Evolutionary conservation across 306 rosid genomes (phyloP).

Genomic region (Amphicarpaea edgeworthii): DNA sequence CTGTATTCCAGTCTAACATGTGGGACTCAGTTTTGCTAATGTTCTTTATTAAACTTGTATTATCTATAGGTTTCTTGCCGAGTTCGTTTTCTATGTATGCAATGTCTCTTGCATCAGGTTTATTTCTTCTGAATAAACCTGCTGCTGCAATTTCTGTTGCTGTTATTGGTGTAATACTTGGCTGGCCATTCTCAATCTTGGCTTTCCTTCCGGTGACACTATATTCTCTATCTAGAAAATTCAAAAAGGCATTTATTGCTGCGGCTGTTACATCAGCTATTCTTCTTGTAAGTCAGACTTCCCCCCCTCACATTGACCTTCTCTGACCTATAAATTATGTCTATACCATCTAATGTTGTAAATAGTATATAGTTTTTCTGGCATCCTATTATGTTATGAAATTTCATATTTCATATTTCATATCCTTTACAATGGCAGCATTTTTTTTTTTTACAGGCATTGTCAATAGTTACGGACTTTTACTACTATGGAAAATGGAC

Average conservation of each 20-base stretch:
- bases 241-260: conserved; percentile 71
- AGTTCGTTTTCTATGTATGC: conserved; percentile 99
- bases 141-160: conserved; percentile 84
- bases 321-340: conserved; percentile 30
- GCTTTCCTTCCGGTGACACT: conserved; percentile 87
- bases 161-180: conserved; percentile 88
- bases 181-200: conserved; percentile 99
- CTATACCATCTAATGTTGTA: conserved; percentile 15
- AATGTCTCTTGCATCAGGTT: conserved; percentile 84
- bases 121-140: conserved; percentile 87
- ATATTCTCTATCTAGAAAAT: conserved; percentile 69
- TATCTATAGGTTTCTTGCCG: conserved; percentile 90
- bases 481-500: conserved; percentile 86
- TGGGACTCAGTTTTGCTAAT: conserved; percentile 34
- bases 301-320: not conserved
- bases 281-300: conserved; percentile 78
- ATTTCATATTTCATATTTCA: not conserved
- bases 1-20: not conserved
- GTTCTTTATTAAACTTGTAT: conserved; percentile 22
- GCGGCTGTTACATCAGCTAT: conserved; percentile 74
- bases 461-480: conserved; percentile 69
- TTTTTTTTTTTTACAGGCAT: conserved; percentile 61
- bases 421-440: not conserved
- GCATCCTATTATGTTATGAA: conserved; percentile 30
- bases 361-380: conserved; percentile 1